These are phyloP conservation scores for Pseudopediastrum boryanum DNA, from an alignment of 139 green algal genomes.

Conservation along the genomic window DNA sequence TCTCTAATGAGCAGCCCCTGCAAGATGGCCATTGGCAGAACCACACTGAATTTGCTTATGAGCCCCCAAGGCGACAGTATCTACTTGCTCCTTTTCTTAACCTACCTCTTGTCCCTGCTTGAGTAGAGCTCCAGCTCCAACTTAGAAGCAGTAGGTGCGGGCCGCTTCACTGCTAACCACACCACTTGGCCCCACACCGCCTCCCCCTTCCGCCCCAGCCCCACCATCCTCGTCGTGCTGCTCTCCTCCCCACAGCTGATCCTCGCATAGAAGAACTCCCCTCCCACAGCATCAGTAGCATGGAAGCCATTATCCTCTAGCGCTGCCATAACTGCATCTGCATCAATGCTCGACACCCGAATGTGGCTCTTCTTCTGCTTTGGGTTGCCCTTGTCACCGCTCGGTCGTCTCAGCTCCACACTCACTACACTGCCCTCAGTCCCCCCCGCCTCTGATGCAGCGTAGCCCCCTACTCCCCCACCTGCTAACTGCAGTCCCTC, in stretches of 20 bases:
- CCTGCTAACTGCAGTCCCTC: no score
- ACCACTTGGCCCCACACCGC: constrained; percentile 33
- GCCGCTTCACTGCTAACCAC: constrained; percentile 22
- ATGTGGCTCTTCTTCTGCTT: constrained; percentile 11
- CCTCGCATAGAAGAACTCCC: constrained; percentile 24
- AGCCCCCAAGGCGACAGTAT: not conserved
- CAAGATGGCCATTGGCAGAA: not conserved
- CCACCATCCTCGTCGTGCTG: constrained; percentile 11
- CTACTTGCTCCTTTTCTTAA: not conserved
- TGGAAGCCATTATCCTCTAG: constrained; percentile 42
- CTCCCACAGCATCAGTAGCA: constrained; percentile 21
- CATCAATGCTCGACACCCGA: not conserved
- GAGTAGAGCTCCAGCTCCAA: constrained; percentile 35
- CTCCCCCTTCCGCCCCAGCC: not conserved
- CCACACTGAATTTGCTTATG: not conserved
- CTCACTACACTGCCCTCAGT: no score
- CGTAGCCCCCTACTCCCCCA: not conserved
- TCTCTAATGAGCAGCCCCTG: not conserved
- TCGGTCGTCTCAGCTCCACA: not conserved
- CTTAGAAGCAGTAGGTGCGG: not conserved
- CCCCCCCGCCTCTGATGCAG: not conserved
- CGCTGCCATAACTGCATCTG: constrained; percentile 30
- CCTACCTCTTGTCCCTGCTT: constrained; percentile 30
- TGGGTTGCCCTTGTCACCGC: not conserved
- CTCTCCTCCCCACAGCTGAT: not conserved